phyloP scores from a whole-genome alignment of 345 rosid genomes.

The Citropsis articulata region DNA sequence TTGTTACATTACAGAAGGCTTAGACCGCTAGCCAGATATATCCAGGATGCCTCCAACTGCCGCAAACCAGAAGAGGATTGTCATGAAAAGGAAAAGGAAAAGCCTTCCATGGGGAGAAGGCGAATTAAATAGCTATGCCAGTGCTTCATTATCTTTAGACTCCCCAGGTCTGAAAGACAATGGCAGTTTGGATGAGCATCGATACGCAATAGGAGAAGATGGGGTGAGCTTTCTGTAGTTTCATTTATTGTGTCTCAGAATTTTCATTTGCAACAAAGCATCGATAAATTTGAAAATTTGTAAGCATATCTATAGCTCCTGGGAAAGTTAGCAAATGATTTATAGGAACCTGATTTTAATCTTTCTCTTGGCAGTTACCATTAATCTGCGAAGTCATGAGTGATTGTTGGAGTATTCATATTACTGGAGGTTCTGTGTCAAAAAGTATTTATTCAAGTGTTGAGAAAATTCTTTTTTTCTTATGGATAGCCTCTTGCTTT shows the following conservation, averaged over 20 bases:
- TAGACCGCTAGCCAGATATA: not conserved
- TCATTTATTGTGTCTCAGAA: not conserved
- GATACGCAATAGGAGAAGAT: not conserved
- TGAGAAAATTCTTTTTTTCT: not conserved
- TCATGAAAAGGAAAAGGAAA: not conserved
- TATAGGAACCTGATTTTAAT: not conserved
- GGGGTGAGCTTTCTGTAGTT: conserved; percentile 2
- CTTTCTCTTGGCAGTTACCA: not conserved
- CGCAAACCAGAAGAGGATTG: not conserved
- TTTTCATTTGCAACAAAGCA: not conserved
- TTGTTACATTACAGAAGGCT: not conserved
- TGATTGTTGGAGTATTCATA: not conserved
- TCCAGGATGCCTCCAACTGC: not conserved
- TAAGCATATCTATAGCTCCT: not conserved
- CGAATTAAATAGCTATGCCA: not conserved
- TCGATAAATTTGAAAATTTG: not conserved
- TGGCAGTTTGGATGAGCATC: not conserved
- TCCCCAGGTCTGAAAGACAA: not conserved
- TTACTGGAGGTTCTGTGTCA: not conserved
- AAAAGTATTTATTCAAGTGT: not conserved
- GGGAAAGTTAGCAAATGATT: too few species aligned
- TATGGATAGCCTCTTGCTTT: not conserved
- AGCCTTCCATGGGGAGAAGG: not conserved
- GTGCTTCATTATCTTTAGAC: not conserved
- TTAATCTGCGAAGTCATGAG: not conserved